Percentiles rank a stretch among this genome's conserved stretches.
These are phyloP conservation scores for Yamadazyma tumulicola DNA, from an alignment of 805 yeast genomes.

Conservation along the genomic window DNA sequence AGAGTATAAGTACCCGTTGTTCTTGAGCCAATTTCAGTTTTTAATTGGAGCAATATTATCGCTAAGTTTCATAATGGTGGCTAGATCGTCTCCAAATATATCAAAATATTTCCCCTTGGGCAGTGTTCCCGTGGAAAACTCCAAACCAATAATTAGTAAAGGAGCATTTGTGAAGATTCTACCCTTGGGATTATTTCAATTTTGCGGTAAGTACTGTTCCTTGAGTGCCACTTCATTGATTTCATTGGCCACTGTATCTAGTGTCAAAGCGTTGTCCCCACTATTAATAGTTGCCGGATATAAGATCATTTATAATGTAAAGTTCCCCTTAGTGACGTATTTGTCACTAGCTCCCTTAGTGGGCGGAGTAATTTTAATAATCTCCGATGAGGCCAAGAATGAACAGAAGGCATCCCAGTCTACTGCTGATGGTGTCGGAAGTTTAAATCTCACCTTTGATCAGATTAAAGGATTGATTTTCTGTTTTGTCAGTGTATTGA, in stretches of 20 bases:
- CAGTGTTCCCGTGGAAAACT: conserved; percentile 43
- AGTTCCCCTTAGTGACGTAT: conserved; percentile 49
- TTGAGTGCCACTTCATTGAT: conserved; percentile 63
- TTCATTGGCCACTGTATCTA: conserved; percentile 67
- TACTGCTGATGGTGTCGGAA: background rate
- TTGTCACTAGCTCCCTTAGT: conserved; percentile 50
- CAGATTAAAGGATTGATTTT: conserved; percentile 61
- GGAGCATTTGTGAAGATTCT: conserved; percentile 44
- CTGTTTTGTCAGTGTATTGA: conserved; percentile 64
- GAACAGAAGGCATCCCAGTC: conserved; percentile 8
- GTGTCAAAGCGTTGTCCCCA: conserved; percentile 67
- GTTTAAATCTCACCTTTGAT: conserved; percentile 3
- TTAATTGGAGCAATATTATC: conserved; percentile 47
- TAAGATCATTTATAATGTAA: conserved; percentile 47
- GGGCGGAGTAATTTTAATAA: conserved; percentile 50
- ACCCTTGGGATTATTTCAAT: conserved; percentile 66
- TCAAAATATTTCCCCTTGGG: conserved; percentile 48
- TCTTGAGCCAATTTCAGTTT: conserved; percentile 64
- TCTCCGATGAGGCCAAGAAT: conserved; percentile 26
- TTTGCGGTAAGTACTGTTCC: conserved; percentile 59
- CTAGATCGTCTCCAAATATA: conserved; percentile 27
- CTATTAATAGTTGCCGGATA: conserved; percentile 57
- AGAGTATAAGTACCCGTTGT: conserved; percentile 57
- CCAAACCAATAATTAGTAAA: conserved; percentile 19
- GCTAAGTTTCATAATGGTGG: conserved; percentile 31